Percentiles rank a stretch among this genome's conserved stretches.
Evolutionary conservation across 2,329 filamentous ascomycete genomes (phyloP).

Genomic region (Cercospora citrullina): DNA sequence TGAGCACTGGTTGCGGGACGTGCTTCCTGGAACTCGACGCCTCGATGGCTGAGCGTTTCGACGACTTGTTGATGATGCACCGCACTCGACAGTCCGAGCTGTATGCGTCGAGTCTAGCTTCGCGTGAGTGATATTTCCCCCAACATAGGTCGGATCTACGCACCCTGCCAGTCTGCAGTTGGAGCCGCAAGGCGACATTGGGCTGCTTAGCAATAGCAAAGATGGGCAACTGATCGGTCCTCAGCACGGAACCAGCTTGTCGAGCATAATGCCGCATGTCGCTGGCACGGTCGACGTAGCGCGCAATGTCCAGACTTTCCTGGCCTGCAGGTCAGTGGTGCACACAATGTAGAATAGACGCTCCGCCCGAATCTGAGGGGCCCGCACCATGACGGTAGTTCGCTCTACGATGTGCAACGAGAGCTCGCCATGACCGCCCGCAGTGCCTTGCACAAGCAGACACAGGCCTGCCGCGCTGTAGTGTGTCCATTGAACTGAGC

Average conservation of each 20-base stretch:
- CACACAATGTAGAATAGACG: neutral
- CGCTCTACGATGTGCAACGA: conserved; percentile 24
- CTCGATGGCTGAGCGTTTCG: conserved; percentile 28
- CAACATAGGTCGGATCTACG: neutral
- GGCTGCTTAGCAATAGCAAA: conserved; percentile 45
- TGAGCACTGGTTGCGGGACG: conserved; percentile 28
- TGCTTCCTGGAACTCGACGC: conserved; percentile 35
- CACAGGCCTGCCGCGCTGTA: conserved; percentile 31
- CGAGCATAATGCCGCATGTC: conserved; percentile 20
- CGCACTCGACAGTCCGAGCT: conserved; percentile 33
- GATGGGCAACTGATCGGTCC: conserved; percentile 47
- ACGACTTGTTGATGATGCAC: conserved; percentile 31
- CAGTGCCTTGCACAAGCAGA: conserved; percentile 30
- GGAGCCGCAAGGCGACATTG: conserved; percentile 46
- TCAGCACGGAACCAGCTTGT: conserved; percentile 35
- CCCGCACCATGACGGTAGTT: conserved; percentile 22
- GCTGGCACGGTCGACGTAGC: conserved; percentile 31
- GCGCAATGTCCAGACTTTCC: conserved; percentile 36
- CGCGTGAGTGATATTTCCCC: neutral
- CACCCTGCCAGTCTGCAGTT: conserved; percentile 41
- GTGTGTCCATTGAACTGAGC: conserved; percentile 4
- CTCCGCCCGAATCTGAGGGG: neutral
- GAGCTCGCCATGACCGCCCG: conserved; percentile 14
- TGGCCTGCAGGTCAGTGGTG: conserved; percentile 18
- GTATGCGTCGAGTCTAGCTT: conserved; percentile 35